Conservation (phyloP, 2,329 filamentous ascomycete species). For the Truncatella angustata region DNA sequence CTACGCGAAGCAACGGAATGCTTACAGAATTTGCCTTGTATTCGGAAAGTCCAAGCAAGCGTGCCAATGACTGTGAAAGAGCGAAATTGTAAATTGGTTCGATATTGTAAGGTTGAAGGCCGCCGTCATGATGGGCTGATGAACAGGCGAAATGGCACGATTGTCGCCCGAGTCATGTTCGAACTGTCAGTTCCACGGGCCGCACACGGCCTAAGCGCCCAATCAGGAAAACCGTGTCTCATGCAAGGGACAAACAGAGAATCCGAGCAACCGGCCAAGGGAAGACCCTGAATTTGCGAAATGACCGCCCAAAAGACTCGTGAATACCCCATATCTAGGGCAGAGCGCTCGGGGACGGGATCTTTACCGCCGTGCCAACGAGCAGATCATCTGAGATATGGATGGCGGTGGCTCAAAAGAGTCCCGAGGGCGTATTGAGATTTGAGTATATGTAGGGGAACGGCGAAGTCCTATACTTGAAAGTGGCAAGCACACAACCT, state of each 20-base stretch:
- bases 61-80: background rate
- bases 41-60: slow-evolving; percentile 1
- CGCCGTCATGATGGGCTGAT: background rate
- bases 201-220: slow-evolving; percentile 1
- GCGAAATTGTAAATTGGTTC: background rate
- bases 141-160: slow-evolving; percentile 1
- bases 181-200: slow-evolving; percentile 5
- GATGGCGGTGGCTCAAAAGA: too few species aligned
- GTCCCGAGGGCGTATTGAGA: too few species aligned
- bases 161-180: background rate
- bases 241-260: background rate
- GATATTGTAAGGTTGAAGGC: background rate
- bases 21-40: background rate
- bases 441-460: too few species aligned
- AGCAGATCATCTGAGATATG: too few species aligned
- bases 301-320: too few species aligned
- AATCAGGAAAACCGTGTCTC: too few species aligned
- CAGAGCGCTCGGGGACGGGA: background rate
- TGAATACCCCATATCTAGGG: background rate
- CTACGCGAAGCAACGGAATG: background rate
- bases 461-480: too few species aligned
- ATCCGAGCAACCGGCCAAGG: too few species aligned
- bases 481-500: too few species aligned
- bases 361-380: too few species aligned
- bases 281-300: too few species aligned